These are phyloP conservation scores for Thielaviopsis ethacetica DNA, from an alignment of 2,329 filamentous ascomycete genomes.

Conservation along the genomic window DNA sequence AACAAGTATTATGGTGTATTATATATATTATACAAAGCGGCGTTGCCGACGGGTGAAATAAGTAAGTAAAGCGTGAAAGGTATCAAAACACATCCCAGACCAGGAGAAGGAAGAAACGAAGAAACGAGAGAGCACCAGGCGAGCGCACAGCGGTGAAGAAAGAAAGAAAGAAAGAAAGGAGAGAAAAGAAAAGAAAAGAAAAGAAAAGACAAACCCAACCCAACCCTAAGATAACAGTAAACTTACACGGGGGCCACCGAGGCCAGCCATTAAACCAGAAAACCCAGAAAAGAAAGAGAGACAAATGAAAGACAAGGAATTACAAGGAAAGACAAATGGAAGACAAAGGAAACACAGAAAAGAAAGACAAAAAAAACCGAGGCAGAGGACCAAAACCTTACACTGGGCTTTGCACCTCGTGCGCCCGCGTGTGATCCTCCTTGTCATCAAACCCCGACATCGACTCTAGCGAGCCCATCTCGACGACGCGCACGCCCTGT, in stretches of 20 bases:
- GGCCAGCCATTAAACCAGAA: too few relatives aligned
- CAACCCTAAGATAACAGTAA: too few relatives aligned
- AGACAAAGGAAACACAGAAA: too few relatives aligned
- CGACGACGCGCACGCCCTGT: background rate
- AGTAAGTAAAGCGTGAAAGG: background rate
- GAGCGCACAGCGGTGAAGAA: background rate
- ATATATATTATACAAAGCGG: background rate
- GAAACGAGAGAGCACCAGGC: background rate
- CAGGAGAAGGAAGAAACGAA: background rate
- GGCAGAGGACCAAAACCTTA: background rate
- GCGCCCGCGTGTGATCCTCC: background rate
- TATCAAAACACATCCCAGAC: background rate
- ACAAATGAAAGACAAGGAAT: too few relatives aligned
- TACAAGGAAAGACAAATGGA: too few relatives aligned
- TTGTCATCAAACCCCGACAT: background rate
- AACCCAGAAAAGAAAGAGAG: too few relatives aligned
- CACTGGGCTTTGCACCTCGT: background rate
- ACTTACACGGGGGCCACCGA: too few relatives aligned
- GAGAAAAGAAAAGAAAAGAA: background rate
- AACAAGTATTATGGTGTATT: too few relatives aligned
- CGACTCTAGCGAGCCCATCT: conserved; percentile 2
- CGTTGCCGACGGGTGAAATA: background rate
- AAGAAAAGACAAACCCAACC: too few relatives aligned
- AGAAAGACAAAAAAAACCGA: background rate
- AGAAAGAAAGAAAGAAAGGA: background rate